A percentile compares a stretch with the other conserved stretches of the same genome.
Evolutionary conservation across 2,329 filamentous ascomycete genomes (phyloP).

Genomic region (Davidsoniella virescens): DNA sequence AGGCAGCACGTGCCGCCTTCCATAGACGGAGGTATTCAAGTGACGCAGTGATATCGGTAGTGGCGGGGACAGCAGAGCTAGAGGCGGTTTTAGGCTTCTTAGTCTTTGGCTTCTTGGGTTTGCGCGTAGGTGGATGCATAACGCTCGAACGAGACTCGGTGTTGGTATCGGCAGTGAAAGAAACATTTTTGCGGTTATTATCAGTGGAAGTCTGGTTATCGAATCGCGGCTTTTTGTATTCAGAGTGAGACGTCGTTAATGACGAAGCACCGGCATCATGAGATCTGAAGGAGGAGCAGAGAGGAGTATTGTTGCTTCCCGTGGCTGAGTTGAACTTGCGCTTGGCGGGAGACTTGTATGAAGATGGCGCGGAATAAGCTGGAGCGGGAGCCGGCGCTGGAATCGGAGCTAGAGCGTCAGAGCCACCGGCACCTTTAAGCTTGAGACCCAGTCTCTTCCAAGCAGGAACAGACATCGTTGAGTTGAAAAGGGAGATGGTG

Average conservation of each 20-base stretch:
- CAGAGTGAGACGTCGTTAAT: constrained; percentile 15
- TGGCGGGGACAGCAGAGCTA: constrained; percentile 16
- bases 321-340: constrained; percentile 18
- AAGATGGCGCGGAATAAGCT: background rate
- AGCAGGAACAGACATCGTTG: constrained; percentile 34
- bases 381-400: background rate
- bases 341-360: constrained; percentile 19
- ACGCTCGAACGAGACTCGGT: constrained; percentile 19
- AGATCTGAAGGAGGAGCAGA: constrained; percentile 11
- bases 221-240: constrained; percentile 19
- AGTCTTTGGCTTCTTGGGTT: constrained; percentile 21
- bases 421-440: constrained; percentile 30
- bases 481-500: constrained; percentile 17
- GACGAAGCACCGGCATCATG: constrained; percentile 5
- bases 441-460: constrained; percentile 49
- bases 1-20: constrained; percentile 49
- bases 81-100: constrained; percentile 25
- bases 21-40: constrained; percentile 66
- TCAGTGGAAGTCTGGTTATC: constrained; percentile 14
- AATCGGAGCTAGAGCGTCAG: constrained; percentile 17
- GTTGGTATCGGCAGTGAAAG: constrained; percentile 28
- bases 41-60: constrained; percentile 41
- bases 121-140: constrained; percentile 15
- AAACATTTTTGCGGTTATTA: constrained; percentile 30
- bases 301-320: constrained; percentile 7